Evolutionary conservation across 1,139 yeast genomes (phyloP).

Genomic region (Blastobotrys aristatus): DNA sequence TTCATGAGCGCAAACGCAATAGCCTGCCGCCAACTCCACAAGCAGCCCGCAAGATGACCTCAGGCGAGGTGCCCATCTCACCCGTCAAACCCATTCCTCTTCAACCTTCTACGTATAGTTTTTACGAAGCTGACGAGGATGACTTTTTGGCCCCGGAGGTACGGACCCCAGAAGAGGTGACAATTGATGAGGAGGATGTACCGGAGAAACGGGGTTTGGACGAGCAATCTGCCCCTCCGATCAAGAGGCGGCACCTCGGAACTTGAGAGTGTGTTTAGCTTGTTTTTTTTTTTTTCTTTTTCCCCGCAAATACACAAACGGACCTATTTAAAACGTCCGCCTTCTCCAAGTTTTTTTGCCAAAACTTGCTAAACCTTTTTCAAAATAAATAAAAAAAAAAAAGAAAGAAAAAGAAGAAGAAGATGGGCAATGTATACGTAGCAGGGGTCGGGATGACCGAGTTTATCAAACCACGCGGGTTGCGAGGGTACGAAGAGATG

Average conservation of each 20-base stretch:
- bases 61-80: background rate
- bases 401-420: background rate
- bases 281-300: background rate
- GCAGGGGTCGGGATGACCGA: slow-evolving; percentile 33
- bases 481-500: slow-evolving; percentile 29
- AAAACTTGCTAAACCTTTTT: no score
- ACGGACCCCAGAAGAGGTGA: background rate
- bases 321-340: no score
- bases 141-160: background rate
- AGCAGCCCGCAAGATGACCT: background rate
- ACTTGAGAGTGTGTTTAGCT: background rate
- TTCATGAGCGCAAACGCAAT: background rate
- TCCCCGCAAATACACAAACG: no score
- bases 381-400: background rate
- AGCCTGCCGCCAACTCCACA: background rate
- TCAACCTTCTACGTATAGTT: background rate
- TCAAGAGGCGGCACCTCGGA: background rate
- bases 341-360: no score
- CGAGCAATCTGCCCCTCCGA: background rate
- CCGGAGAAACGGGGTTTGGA: background rate
- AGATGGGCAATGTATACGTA: slow-evolving; percentile 17
- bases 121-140: slow-evolving; percentile 4
- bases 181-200: background rate
- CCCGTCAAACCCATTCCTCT: background rate
- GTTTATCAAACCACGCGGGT: slow-evolving; percentile 31